These are phyloP conservation scores for Colletotrichum salicis DNA, from an alignment of 2,329 filamentous ascomycete genomes.

Conservation along the genomic window DNA sequence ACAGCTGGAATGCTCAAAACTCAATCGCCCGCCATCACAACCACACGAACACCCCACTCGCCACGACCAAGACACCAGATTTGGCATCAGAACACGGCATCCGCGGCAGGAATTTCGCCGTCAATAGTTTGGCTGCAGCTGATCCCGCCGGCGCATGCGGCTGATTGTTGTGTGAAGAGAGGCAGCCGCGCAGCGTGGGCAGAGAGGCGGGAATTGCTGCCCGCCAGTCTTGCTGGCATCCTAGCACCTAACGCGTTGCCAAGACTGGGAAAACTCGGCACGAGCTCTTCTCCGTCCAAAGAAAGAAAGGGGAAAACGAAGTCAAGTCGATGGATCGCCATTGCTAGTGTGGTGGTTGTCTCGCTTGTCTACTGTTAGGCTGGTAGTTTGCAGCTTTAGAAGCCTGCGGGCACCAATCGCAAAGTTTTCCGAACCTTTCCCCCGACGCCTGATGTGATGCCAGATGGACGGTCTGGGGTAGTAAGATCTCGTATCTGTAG, in stretches of 20 bases:
- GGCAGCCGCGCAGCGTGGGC: not conserved
- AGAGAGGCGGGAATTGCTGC: not conserved
- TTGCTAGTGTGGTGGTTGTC: conserved; percentile 4
- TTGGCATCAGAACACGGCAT: conserved; percentile 9
- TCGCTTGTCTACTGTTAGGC: not conserved
- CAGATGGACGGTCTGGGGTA: conserved; percentile 4
- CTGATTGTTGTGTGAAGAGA: not conserved
- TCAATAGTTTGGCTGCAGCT: not conserved
- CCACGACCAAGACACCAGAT: not conserved
- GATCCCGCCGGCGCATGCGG: conserved; percentile 22
- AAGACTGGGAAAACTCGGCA: not conserved
- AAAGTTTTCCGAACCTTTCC: not conserved
- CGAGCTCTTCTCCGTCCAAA: not conserved
- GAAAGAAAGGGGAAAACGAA: not conserved
- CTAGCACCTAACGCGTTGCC: not conserved
- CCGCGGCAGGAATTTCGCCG: conserved; percentile 16
- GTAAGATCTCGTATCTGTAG: conserved; percentile 22
- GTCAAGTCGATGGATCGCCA: not conserved
- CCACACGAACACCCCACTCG: not conserved
- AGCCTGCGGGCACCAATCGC: conserved; percentile 26
- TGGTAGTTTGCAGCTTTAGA: not conserved
- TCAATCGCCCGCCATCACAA: not conserved
- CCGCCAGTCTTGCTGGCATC: not conserved
- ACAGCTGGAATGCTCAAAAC: conserved; percentile 18
- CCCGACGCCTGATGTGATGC: not conserved